Evolutionary conservation across 2,329 filamentous ascomycete genomes (phyloP).

Genomic region (Colletotrichum shisoi): DNA sequence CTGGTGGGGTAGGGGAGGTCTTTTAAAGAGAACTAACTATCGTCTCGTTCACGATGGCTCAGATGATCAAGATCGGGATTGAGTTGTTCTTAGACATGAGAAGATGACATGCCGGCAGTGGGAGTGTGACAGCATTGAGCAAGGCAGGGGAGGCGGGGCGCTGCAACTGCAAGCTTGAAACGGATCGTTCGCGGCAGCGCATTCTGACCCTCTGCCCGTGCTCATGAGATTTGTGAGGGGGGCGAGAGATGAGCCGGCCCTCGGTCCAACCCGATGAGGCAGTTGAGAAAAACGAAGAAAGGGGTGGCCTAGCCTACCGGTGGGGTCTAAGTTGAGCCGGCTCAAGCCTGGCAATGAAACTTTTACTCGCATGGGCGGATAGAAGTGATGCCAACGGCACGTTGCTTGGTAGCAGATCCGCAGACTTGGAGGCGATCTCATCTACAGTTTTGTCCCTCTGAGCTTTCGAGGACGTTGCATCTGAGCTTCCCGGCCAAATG

Average conservation of each 20-base stretch:
- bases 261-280: slow-evolving; percentile 36
- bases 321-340: slow-evolving; percentile 14
- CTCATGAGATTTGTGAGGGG: slow-evolving; percentile 16
- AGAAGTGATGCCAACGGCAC: neutral
- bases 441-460: slow-evolving; percentile 7
- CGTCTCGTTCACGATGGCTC: slow-evolving; percentile 19
- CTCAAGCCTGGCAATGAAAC: neutral
- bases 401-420: neutral
- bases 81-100: slow-evolving; percentile 8
- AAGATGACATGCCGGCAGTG: slow-evolving; percentile 29
- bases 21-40: slow-evolving; percentile 9
- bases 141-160: slow-evolving; percentile 27
- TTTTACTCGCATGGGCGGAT: neutral
- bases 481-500: neutral
- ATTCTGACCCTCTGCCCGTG: slow-evolving; percentile 33
- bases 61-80: slow-evolving; percentile 4
- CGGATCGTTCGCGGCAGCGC: slow-evolving; percentile 30
- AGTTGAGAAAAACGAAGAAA: slow-evolving; percentile 15
- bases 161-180: slow-evolving; percentile 38
- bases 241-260: neutral
- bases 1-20: neutral
- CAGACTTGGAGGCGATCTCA: neutral
- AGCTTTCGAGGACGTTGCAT: neutral
- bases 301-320: neutral
- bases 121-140: slow-evolving; percentile 28